Evolutionary conservation across 2,329 filamentous ascomycete genomes (phyloP), one percentile per base, ranked within the genome.

Genomic region (Rhynchosporium agropyri): DNA sequence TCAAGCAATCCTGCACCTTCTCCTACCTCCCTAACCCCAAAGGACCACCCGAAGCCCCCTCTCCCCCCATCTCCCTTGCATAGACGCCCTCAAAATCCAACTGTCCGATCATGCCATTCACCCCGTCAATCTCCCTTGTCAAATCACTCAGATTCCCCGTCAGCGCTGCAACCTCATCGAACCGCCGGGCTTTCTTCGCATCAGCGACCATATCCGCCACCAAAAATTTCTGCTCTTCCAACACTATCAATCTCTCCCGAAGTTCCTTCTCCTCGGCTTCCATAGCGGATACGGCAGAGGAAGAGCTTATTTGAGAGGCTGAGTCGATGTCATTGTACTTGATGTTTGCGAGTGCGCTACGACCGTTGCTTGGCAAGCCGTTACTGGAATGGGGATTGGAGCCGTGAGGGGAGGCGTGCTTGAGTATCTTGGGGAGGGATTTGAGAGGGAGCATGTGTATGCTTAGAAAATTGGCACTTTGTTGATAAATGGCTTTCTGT

Each of bases 381-480:
- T 10, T 10, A 36, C 80, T 81, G 76, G 65, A 78, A 78, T 70
- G 10, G 76, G 78, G 67, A 77, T 80, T 81, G 76, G 65, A 78
- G 78, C 71, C 13, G 76, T 78, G 67, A 75, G 84, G 80, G 2
- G 86, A 81, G 0, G 87, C 87, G 12, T 88, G 85, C 51, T 83
- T 85, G 36, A 86, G 77, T n/a, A 86, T 74, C 65, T 84, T 85
- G 0, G 83, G 83, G 1, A 86, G 76, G 0, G 81, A 78, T 73
- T 85, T 89, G 12, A 91, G 76, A 0, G 89, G 88, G n/a, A 91
- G 80, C 89, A 91, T 91, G 69, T 91, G 87, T 0, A 89, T 77
- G 68, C 89, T 88, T 13, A 91, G 77, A 70, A 91, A 91, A 69
- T 82, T 86, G 59, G 83, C 85, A 4, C 87, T 86, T 77, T 90